Evolutionary conservation across 2,329 filamentous ascomycete species (phyloP), one percentile per base, ranked within the genome.

Genomic region (Sporothrix pseudoabietina): DNA sequence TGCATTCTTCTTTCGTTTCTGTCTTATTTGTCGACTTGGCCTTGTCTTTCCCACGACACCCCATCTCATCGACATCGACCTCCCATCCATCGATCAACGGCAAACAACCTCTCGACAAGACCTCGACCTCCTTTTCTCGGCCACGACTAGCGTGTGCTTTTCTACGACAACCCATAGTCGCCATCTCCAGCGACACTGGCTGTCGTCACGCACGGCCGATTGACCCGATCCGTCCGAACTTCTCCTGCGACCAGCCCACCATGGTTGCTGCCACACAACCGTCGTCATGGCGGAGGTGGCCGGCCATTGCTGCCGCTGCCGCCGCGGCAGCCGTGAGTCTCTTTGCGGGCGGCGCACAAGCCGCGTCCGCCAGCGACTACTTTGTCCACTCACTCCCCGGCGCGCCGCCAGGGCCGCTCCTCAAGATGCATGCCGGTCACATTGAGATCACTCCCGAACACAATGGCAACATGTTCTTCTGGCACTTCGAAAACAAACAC

Each of bases 381-480:
- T 98, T 91, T 83, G 92, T 99, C 71, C 90, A 89, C 78, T 89
- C 90, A 9, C 86, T 99, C 26, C 96, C 96, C 6, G 96, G 97
- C 44, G 90, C 92, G 72, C 95, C 97, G 10, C 86, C 89, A 77
- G 91, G 89, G 26, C 90, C 93, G 52, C 83, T 94, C 75, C 83
- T 97, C 79, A 98, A 97, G 86, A 98, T 98, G 95, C 96, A 98
- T 87, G 95, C 96, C 84, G 96, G 94, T 72, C 96, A 99, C 84
- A 91, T 99, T 81, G 94, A 98, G 83, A 87, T 99, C 78, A 92
- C 90, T 47, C 88, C 92, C 26, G 90, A 94, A 77, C 88, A 92
- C 81, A 94, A 98, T 80, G 95, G 94, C 77, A 97, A 98, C 82
- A 84, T 99, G 22, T 99, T 98, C 86, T 99, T 99, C 86, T 99